A percentile compares a stretch with the other conserved stretches of the same genome.
phyloP scores from a whole-genome alignment of 1,284 basidiomycete species.

The Cryptococcus wingfieldii region DNA sequence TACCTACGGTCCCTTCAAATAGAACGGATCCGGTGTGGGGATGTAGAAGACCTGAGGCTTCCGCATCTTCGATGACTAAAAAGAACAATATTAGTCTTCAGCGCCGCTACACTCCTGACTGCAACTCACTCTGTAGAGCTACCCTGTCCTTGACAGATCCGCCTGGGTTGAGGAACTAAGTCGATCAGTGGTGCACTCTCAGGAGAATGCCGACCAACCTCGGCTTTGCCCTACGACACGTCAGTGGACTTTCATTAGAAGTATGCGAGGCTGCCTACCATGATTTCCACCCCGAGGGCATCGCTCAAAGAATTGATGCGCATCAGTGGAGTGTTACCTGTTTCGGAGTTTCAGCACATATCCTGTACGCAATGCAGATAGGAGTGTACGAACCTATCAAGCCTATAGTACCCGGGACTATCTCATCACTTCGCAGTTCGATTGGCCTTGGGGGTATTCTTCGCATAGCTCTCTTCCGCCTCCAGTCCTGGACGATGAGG shows the following conservation, averaged over 20 bases:
- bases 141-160: slow-evolving; percentile 98
- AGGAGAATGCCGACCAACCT: slow-evolving; percentile 54
- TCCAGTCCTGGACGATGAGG: slow-evolving; percentile 54
- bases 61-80: slow-evolving; percentile 88
- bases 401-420: slow-evolving; percentile 69
- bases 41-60: slow-evolving; percentile 71
- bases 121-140: slow-evolving; percentile 70
- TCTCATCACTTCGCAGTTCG: slow-evolving; percentile 64
- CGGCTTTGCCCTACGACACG: slow-evolving; percentile 69
- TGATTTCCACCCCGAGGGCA: slow-evolving; percentile 84
- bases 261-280: slow-evolving; percentile 48
- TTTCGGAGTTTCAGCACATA: neutral
- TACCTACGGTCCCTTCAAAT: slow-evolving; percentile 96
- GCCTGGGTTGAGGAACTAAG: slow-evolving; percentile 87
- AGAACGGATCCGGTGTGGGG: slow-evolving; percentile 89
- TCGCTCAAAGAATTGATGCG: slow-evolving; percentile 88
- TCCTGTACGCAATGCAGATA: neutral
- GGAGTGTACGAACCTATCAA: slow-evolving; percentile 63
- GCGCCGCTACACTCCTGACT: neutral
- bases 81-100: neutral
- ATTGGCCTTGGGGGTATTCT: slow-evolving; percentile 60
- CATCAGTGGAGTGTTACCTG: slow-evolving; percentile 90
- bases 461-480: slow-evolving; percentile 43
- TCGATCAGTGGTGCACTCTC: neutral
- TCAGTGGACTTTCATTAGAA: slow-evolving; percentile 1